Evolutionary conservation across 306 rosid species (phyloP).

Genomic region (Acmispon strigosus): DNA sequence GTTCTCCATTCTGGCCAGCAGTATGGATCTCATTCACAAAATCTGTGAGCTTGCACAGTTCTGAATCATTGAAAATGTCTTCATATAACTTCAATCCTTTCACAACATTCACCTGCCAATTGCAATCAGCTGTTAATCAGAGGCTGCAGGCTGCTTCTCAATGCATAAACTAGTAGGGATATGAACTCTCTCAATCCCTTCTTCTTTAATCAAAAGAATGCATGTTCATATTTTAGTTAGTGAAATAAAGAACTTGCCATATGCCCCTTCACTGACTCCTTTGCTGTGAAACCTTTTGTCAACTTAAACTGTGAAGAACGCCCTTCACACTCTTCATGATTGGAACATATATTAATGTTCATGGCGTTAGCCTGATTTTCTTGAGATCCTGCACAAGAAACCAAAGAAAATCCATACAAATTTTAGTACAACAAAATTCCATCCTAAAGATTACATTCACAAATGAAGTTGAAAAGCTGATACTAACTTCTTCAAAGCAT

Average conservation of each 20-base stretch:
- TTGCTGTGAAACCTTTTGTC: slow-evolving; percentile 94
- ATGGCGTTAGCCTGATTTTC: slow-evolving; percentile 49
- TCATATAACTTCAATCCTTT: slow-evolving; percentile 89
- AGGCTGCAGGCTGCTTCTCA: slow-evolving; percentile 7
- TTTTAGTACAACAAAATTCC: neutral
- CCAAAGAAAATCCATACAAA: neutral
- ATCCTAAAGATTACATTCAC: slow-evolving; percentile 4
- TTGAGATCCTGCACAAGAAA: slow-evolving; percentile 61
- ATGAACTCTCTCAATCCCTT: neutral
- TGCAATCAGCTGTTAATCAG: slow-evolving; percentile 27
- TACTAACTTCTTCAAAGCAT: neutral
- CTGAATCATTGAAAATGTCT: slow-evolving; percentile 64
- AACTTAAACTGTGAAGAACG: slow-evolving; percentile 69
- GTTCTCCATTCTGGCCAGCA: slow-evolving; percentile 89
- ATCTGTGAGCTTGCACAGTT: slow-evolving; percentile 59
- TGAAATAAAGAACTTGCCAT: slow-evolving; percentile 65
- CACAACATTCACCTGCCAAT: slow-evolving; percentile 93
- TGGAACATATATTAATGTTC: slow-evolving; percentile 49
- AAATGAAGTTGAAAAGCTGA: neutral
- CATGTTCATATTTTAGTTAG: neutral
- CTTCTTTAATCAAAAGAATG: neutral
- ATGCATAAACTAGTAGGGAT: neutral
- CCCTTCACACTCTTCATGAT: slow-evolving; percentile 88
- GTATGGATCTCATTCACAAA: slow-evolving; percentile 67
- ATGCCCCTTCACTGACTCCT: slow-evolving; percentile 86